Base-by-base conservation (phyloP, 2,329 filamentous ascomycete species). In the Talaromyces sp. region DNA sequence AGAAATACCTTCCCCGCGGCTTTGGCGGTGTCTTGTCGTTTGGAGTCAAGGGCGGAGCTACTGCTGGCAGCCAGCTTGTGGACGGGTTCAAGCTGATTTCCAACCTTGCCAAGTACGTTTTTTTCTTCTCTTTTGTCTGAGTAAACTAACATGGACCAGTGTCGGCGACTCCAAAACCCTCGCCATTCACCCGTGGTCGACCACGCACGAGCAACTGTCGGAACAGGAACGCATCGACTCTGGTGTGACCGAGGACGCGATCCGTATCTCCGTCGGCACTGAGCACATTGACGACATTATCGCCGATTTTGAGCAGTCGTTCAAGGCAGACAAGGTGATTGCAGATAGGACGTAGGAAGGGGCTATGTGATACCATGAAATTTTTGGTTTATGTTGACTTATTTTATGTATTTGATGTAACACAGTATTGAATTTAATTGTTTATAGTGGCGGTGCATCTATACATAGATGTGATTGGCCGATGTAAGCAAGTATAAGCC, bases 281-380 rank as follows among this genome's bases (percentile, higher is more conserved):
- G 93, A 98, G 80, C 92, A 97, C 75, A 96, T 98, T 73, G 93
- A 96, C 79, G 93, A 98, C 72, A 97, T 98, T 70, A 95, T 96
- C 72, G 89, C 88, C 69, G 93, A 98, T 78, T 97, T 98, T 73
- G 89, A 93, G 76, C 93, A 96, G 81, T 90, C 91, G 0, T 96
- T 97, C 77, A 84, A 86, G 72, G 82, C 58, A 3, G 51, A 66
- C n/a, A 66, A 66, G 59, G 47, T 49, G 11, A 22, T 63, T 36
- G 54, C 55, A 27, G 61, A 63, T 39, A 32, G 61, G 56, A 28
- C 61, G 7, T 25, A 36, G 19, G 42, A 28, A 27, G 19, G 44
- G 44, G 44, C 44, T 25, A 11, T 44, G 33, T 47, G 44, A 47
- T 47, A 47, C 44, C 44, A 47, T 47, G 17, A 10, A 25, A 47